phyloP scores from a whole-genome alignment of 2,329 filamentous ascomycete genomes.

The Neofusicoccum kwambonambiense region DNA sequence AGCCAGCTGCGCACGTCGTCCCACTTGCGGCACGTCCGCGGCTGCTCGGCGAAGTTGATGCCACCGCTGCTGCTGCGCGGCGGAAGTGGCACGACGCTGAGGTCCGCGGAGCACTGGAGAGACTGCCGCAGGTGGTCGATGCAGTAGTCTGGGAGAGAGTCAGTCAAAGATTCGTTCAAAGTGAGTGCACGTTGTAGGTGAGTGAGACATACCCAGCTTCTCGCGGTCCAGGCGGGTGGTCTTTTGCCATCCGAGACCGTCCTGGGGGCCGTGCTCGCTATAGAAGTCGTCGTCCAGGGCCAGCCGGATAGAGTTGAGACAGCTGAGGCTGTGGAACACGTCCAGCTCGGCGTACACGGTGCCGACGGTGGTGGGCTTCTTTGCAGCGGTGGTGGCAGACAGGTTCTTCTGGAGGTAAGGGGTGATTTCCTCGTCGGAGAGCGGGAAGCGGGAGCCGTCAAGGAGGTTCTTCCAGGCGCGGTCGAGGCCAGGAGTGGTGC shows the following conservation, averaged over 20 bases:
- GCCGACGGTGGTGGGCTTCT: neutral
- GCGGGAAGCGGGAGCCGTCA: constrained; percentile 1
- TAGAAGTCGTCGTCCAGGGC: constrained; percentile 15
- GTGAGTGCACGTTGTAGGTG: too few relatives aligned
- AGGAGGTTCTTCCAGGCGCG: constrained; percentile 9
- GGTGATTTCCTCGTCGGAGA: constrained; percentile 1
- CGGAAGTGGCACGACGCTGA: constrained; percentile 11
- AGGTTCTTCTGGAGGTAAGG: neutral
- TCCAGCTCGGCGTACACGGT: constrained; percentile 12
- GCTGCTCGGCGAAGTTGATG: neutral
- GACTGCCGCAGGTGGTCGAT: constrained; percentile 15
- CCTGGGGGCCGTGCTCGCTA: constrained; percentile 7
- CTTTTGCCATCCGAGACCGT: constrained; percentile 11
- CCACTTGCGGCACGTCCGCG: constrained; percentile 14
- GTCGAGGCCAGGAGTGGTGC: constrained; percentile 14
- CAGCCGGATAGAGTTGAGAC: constrained; percentile 12
- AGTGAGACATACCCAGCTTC: neutral
- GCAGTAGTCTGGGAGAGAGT: constrained; percentile 9
- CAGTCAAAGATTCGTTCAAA: neutral
- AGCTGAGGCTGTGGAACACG: constrained; percentile 16
- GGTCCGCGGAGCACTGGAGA: constrained; percentile 16
- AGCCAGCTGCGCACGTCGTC: constrained; percentile 15
- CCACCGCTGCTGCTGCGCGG: neutral
- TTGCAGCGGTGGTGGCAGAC: neutral
- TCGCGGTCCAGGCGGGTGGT: neutral